phyloP scores from a whole-genome alignment of 148 eudicot genomes.

The Oxyria digyna region DNA sequence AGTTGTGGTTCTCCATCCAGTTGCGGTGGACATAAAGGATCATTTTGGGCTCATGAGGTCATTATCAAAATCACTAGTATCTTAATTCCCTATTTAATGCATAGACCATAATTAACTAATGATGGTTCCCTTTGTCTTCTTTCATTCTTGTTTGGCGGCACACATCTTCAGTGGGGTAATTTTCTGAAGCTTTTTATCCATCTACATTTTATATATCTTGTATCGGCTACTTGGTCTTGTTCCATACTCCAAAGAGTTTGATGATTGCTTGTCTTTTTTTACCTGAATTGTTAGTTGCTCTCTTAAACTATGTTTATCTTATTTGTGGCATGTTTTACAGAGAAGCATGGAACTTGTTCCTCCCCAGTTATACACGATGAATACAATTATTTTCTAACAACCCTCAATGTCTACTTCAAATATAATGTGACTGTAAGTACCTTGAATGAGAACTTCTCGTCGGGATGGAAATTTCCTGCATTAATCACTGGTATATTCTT shows the following conservation, averaged over 20 bases:
- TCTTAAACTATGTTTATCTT: constrained; percentile 3
- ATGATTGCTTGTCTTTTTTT: background rate
- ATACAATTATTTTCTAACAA: constrained; percentile 55
- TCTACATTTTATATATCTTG: background rate
- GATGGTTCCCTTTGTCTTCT: constrained; percentile 15
- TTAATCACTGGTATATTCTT: background rate
- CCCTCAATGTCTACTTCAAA: constrained; percentile 72
- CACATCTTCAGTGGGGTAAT: constrained; percentile 79
- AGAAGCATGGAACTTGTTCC: constrained; percentile 89
- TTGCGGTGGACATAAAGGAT: constrained; percentile 66
- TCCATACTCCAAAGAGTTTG: background rate
- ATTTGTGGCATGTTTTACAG: constrained; percentile 32
- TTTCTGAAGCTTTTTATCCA: constrained; percentile 19
- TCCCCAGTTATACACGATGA: constrained; percentile 49
- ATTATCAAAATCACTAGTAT: constrained; percentile 10
- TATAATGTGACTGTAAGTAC: constrained; percentile 79
- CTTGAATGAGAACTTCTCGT: too few species aligned
- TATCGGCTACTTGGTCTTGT: background rate
- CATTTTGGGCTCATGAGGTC: constrained; percentile 97
- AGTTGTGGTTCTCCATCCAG: constrained; percentile 61
- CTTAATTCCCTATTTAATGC: constrained; percentile 6
- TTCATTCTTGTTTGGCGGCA: constrained; percentile 26
- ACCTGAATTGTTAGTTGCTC: background rate
- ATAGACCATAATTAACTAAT: constrained; percentile 24
- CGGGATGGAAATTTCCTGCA: too few species aligned